Base-by-base conservation (phyloP, 169 alveolate genomes). In the Theileria orientalis region DNA sequence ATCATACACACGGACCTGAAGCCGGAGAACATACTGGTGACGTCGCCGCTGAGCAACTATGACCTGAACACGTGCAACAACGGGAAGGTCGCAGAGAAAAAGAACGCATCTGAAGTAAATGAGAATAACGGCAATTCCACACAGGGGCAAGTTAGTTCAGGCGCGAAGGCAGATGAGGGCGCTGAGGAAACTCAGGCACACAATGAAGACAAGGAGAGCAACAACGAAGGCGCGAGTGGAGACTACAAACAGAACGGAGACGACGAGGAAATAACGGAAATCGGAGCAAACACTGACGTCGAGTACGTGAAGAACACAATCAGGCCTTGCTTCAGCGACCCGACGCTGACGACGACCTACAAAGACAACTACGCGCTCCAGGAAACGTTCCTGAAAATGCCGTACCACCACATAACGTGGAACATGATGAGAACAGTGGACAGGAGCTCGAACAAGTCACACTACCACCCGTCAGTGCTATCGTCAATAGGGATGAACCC, bases 1-100 rank as follows among this genome's bases (percentile, higher is more conserved):
- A 96, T 98, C 57, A 98, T 98, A 74, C 99, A 98, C 85, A 98
- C 99, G 13, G 99, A 98, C 90, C 90, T 98, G 73, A 98, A 98
- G 87, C 99, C 99, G 25, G 99, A 98, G 86, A 98, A 98, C 85
- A 97, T 98, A 27, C 64, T 88, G 41, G 90, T 88, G 21, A 84
- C 90, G 1, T 77, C 93, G n/a, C 80, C 83, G 23, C 44, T 72
- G 9, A 49, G 23, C 40, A n/a, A n/a, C n/a, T n/a, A n/a, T n/a
- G n/a, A n/a, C n/a, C 32, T 33, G 25, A n/a, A 61, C 40, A 35
- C 62, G 13, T 83, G 59, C 3, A 32, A 21, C 3, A 16, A 19
- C 2, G 70, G 21, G 32, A n/a, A 44, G 0, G 14, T 3, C 9
- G 27, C 6, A 16, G 51, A 73, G 9, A 14, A 33, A 71, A 35